Percentiles rank a stretch among this genome's conserved stretches.
These are phyloP conservation scores for Tricholoma furcatifolium DNA, from an alignment of 768 basidiomycete genomes.

Conservation along the genomic window DNA sequence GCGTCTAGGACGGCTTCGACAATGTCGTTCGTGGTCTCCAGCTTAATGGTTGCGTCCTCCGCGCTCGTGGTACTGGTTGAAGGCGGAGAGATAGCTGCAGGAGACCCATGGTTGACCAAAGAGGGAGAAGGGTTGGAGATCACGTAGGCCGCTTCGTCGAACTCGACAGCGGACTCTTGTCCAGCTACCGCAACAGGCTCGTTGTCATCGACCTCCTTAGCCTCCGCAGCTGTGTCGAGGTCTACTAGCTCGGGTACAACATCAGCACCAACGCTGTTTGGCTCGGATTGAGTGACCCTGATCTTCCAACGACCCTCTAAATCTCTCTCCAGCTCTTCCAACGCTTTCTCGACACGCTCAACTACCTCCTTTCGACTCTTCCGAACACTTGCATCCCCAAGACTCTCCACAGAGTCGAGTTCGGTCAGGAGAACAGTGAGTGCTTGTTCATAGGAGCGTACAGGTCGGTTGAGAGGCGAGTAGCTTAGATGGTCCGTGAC, in stretches of 20 bases:
- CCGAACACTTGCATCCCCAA: slow-evolving; percentile 53
- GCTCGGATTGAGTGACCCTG: neutral
- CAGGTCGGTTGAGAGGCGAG: slow-evolving; percentile 52
- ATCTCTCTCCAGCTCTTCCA: slow-evolving; percentile 48
- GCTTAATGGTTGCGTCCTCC: no score
- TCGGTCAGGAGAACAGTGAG: slow-evolving; percentile 51
- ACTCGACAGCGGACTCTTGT: no score
- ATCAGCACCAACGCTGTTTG: neutral
- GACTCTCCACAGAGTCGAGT: slow-evolving; percentile 60
- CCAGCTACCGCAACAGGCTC: no score
- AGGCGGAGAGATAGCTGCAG: no score
- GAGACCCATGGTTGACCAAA: no score
- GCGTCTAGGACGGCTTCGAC: no score
- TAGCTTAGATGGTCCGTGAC: slow-evolving; percentile 44
- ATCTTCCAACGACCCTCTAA: slow-evolving; percentile 38
- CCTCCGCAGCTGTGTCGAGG: neutral
- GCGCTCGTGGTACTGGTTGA: no score
- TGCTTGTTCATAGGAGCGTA: slow-evolving; percentile 60
- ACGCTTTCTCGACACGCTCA: slow-evolving; percentile 49
- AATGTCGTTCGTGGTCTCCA: no score
- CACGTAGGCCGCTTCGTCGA: no score
- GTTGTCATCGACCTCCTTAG: no score
- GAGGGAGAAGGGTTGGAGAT: no score
- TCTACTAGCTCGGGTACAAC: neutral
- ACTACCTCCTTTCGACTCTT: slow-evolving; percentile 53